Evolutionary conservation across 1,284 basidiomycete species (phyloP).

Genomic region (Marasmius fiardii): DNA sequence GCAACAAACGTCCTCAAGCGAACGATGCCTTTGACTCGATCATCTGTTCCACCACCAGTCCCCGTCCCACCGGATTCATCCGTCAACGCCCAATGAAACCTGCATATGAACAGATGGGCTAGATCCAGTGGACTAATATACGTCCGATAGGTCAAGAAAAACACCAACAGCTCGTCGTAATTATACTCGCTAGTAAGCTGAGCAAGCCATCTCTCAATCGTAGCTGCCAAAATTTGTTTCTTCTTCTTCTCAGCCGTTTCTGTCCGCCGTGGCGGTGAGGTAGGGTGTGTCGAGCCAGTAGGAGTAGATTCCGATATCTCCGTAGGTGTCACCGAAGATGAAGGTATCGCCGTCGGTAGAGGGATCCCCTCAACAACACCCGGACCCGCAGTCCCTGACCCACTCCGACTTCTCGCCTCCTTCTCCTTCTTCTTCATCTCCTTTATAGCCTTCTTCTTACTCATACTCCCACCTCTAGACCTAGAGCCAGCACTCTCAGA

Average conservation of each 20-base stretch:
- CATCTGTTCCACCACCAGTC: conserved; percentile 34
- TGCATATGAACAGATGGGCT: conserved; percentile 73
- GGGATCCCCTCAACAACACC: not conserved
- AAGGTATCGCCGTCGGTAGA: not conserved
- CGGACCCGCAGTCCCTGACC: conserved; percentile 14
- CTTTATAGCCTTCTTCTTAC: not conserved
- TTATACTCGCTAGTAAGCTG: conserved; percentile 82
- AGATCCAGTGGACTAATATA: conserved; percentile 77
- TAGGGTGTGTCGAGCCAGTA: not conserved
- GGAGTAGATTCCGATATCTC: not conserved
- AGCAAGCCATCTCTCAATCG: conserved; percentile 87
- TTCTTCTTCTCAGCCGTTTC: conserved; percentile 23
- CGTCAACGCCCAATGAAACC: conserved; percentile 85
- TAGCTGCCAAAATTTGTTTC: conserved; percentile 74
- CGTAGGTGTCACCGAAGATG: not conserved
- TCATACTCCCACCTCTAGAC: not conserved
- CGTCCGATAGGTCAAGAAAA: conserved; percentile 85
- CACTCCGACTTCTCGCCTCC: conserved; percentile 28
- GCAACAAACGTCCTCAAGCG: conserved; percentile 85
- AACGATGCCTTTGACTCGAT: conserved; percentile 69
- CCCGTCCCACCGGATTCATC: conserved; percentile 29
- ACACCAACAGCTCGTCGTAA: conserved; percentile 80
- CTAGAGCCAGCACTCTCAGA: conserved; percentile 9
- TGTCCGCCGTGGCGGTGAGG: not conserved
- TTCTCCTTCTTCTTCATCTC: conserved; percentile 15